These are phyloP conservation scores for Hypoxylon intermedium DNA, from an alignment of 495 filamentous ascomycete genomes.

Conservation along the genomic window DNA sequence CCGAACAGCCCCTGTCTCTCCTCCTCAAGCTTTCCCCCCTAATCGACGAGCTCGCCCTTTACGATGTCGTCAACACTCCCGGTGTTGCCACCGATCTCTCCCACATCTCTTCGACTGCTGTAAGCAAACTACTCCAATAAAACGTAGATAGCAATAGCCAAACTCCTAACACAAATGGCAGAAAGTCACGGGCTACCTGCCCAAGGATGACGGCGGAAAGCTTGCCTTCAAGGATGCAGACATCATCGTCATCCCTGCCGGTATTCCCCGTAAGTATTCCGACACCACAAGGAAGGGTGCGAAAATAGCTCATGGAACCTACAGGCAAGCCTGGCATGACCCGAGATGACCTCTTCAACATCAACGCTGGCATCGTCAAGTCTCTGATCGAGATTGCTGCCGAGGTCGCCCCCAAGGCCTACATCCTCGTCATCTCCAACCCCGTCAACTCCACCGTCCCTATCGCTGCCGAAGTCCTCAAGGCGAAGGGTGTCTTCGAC, in stretches of 20 bases:
- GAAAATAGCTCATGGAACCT: conserved; percentile 22
- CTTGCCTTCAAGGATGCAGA: conserved; percentile 86
- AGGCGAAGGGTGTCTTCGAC: conserved; percentile 90
- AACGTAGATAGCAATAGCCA: neutral
- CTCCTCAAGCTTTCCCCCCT: conserved; percentile 87
- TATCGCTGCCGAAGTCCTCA: conserved; percentile 95
- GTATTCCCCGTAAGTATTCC: conserved; percentile 84
- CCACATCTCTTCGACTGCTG: conserved; percentile 92
- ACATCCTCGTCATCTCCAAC: conserved; percentile 96
- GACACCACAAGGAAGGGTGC: neutral
- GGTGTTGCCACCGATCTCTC: conserved; percentile 95
- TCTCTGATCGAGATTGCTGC: conserved; percentile 84
- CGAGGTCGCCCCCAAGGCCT: conserved; percentile 87
- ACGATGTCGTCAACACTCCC: conserved; percentile 99
- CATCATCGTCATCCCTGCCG: conserved; percentile 95
- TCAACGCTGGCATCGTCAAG: conserved; percentile 94
- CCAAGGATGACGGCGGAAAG: conserved; percentile 88
- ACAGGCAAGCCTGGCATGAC: conserved; percentile 98
- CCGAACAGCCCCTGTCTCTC: conserved; percentile 85
- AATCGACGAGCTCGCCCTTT: conserved; percentile 89
- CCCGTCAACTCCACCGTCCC: conserved; percentile 99
- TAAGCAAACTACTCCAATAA: conserved; percentile 56
- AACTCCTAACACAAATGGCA: conserved; percentile 52
- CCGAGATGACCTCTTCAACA: conserved; percentile 98
- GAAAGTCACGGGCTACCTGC: conserved; percentile 91